These are phyloP conservation scores for Orbilia ellipsospora DNA, from an alignment of 2,329 filamentous ascomycete species.

Conservation along the genomic window DNA sequence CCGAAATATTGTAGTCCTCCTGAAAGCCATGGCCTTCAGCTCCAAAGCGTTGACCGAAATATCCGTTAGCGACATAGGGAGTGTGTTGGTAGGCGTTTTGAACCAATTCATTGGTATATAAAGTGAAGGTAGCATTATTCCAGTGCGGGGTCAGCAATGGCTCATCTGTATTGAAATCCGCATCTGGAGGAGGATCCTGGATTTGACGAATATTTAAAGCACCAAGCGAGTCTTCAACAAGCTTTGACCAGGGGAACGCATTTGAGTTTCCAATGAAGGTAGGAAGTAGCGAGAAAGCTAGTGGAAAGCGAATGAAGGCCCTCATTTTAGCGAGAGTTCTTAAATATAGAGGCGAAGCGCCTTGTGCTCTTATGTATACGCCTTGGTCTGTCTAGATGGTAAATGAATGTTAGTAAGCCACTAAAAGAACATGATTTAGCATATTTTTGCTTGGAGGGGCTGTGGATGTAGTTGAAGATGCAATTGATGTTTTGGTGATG, in stretches of 20 bases:
- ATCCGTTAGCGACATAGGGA: conserved; percentile 72
- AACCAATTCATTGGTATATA: conserved; percentile 65
- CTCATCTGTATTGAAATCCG: conserved; percentile 53
- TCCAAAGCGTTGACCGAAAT: conserved; percentile 73
- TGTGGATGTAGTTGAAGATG: background rate
- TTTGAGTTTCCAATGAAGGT: conserved; percentile 32
- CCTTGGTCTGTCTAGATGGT: background rate
- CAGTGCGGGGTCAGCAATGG: conserved; percentile 57
- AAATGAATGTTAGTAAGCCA: conserved; percentile 14
- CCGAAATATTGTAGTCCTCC: conserved; percentile 55
- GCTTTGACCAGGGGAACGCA: conserved; percentile 31
- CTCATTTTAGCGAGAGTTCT: conserved; percentile 46
- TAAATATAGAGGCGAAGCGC: conserved; percentile 12
- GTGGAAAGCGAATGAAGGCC: conserved; percentile 35
- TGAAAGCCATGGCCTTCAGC: conserved; percentile 68
- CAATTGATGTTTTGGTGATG: conserved; percentile 2
- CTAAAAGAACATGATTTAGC: background rate
- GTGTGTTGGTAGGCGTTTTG: conserved; percentile 66
- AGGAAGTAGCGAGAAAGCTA: conserved; percentile 26
- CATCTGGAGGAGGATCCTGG: conserved; percentile 56
- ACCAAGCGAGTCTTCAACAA: conserved; percentile 36
- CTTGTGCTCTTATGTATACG: background rate
- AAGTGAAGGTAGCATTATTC: conserved; percentile 65
- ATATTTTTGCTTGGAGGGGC: background rate
- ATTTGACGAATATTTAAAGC: conserved; percentile 55